Percentiles rank a stretch among this genome's conserved stretches.
Conservation (phyloP, 2,329 filamentous ascomycete genomes). For the Pezicula carpinea region DNA sequence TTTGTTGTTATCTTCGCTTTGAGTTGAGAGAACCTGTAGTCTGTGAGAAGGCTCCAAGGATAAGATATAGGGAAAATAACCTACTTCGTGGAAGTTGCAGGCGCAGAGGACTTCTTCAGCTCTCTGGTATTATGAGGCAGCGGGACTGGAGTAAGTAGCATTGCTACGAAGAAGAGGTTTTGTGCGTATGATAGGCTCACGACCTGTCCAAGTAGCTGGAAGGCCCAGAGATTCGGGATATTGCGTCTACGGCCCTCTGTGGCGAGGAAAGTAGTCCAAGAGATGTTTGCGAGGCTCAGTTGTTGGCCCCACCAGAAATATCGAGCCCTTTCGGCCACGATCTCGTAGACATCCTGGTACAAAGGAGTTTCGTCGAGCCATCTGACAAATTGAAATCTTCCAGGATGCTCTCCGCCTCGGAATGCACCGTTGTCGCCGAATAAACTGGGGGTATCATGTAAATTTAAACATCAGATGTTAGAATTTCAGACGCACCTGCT, state of each 20-base stretch:
- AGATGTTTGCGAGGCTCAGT: conserved; percentile 47
- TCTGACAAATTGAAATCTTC: conserved; percentile 21
- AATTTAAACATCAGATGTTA: not conserved
- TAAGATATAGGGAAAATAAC: not conserved
- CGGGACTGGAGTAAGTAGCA: conserved; percentile 51
- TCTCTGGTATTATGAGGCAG: conserved; percentile 29
- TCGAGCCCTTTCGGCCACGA: conserved; percentile 48
- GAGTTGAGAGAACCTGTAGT: conserved; percentile 16
- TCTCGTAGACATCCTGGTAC: conserved; percentile 38
- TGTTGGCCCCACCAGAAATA: conserved; percentile 61
- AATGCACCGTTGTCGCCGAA: conserved; percentile 27
- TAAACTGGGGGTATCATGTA: conserved; percentile 11
- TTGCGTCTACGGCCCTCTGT: conserved; percentile 54
- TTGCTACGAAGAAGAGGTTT: conserved; percentile 57
- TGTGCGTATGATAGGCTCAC: conserved; percentile 57
- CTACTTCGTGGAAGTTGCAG: conserved; percentile 16
- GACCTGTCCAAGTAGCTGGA: conserved; percentile 53
- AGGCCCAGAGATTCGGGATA: conserved; percentile 50
- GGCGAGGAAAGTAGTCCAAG: conserved; percentile 53
- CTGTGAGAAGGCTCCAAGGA: not conserved
- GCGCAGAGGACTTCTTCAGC: conserved; percentile 16
- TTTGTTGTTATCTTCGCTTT: conserved; percentile 35
- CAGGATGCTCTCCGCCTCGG: conserved; percentile 25
- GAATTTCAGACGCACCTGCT: conserved; percentile 25
- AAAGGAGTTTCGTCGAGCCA: conserved; percentile 25